Percentiles rank a stretch among this genome's conserved stretches.
These are phyloP conservation scores for Alternaria metachromatica DNA, from an alignment of 2,329 filamentous ascomycete species.

Conservation along the genomic window DNA sequence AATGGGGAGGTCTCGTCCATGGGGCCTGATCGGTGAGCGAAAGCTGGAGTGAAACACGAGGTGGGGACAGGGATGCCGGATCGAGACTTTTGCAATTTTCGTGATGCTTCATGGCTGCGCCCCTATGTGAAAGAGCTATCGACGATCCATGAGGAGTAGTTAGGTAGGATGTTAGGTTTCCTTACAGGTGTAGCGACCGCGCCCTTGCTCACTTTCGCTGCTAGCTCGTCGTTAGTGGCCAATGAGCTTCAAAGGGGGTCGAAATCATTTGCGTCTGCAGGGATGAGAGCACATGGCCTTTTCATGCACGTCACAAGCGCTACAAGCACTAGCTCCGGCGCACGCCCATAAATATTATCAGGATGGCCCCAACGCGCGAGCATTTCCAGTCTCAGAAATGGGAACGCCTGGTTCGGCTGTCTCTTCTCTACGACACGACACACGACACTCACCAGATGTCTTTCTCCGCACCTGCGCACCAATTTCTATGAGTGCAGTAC, in stretches of 20 bases:
- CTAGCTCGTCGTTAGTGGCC: constrained; percentile 4
- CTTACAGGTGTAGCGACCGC: constrained; percentile 5
- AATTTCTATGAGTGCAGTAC: not conserved
- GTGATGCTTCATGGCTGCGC: not conserved
- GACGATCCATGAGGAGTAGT: constrained; percentile 2
- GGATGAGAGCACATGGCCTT: constrained; percentile 4
- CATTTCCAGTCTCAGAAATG: not conserved
- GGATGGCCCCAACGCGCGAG: not conserved
- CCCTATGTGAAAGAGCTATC: not conserved
- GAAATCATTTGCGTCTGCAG: not conserved
- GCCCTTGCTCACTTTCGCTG: constrained; percentile 3
- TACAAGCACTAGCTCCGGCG: constrained; percentile 16
- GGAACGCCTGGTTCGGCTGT: not conserved
- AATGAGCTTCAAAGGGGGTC: not conserved
- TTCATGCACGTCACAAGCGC: constrained; percentile 23
- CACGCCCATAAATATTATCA: constrained; percentile 8
- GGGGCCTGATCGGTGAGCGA: constrained; percentile 19
- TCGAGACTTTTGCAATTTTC: not conserved
- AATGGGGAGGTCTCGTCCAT: constrained; percentile 1
- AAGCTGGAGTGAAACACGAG: constrained; percentile 8
- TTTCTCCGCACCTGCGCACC: not conserved
- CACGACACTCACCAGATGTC: not conserved
- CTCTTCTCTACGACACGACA: not conserved
- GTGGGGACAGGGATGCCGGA: constrained; percentile 2
- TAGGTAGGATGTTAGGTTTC: constrained; percentile 9